A percentile compares a stretch with the other conserved stretches of the same genome.
Conservation (phyloP, 2,329 filamentous ascomycete genomes). For the Pestalotiopsis sp. region DNA sequence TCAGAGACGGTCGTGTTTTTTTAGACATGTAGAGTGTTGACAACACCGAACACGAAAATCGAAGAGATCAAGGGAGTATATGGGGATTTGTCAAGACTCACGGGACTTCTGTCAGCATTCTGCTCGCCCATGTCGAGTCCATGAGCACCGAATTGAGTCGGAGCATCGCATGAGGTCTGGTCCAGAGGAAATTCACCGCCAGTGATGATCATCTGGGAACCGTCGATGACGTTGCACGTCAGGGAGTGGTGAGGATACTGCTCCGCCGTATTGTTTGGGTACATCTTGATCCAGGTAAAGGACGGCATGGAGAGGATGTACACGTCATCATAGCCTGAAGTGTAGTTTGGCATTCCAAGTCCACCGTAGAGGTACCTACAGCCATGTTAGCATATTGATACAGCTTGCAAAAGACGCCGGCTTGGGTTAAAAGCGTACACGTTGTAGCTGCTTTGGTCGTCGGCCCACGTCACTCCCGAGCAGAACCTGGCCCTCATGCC, state of each 20-base stretch:
- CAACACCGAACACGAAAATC: neutral
- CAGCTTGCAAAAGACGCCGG: neutral
- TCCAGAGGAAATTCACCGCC: conserved; percentile 58
- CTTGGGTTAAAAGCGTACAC: conserved; percentile 46
- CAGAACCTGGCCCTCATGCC: conserved; percentile 59
- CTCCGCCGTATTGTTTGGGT: conserved; percentile 40
- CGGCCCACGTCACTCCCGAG: conserved; percentile 60
- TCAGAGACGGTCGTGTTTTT: neutral
- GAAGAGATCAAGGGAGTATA: neutral
- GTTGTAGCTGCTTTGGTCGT: conserved; percentile 64
- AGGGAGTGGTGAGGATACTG: conserved; percentile 54
- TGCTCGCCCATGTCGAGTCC: conserved; percentile 55
- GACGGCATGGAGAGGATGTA: conserved; percentile 64
- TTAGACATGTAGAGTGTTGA: neutral
- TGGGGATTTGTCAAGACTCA: neutral
- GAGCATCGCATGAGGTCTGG: conserved; percentile 48
- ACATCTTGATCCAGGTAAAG: conserved; percentile 64
- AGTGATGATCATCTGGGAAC: conserved; percentile 63
- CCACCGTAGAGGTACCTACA: conserved; percentile 64
- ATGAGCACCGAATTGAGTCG: conserved; percentile 55
- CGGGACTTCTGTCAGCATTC: conserved; percentile 41
- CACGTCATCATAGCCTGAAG: conserved; percentile 59
- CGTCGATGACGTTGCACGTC: conserved; percentile 58
- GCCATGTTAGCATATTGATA: neutral
- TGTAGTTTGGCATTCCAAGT: conserved; percentile 45